Base-by-base conservation (phyloP, 2,329 filamentous ascomycete species). In the Botrytis paeoniae region DNA sequence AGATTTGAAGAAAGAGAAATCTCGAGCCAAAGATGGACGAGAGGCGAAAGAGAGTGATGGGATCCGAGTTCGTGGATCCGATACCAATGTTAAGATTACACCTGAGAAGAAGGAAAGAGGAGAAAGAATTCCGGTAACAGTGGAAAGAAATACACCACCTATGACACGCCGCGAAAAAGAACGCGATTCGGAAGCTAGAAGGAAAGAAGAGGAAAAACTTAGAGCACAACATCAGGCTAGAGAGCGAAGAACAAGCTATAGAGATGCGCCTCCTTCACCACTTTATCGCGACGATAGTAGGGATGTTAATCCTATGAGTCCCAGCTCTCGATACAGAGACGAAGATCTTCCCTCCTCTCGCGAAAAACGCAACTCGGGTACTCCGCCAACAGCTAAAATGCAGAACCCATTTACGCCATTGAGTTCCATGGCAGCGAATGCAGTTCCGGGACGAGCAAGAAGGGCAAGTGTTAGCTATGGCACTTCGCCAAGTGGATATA, bases 391-490 rank as follows among this genome's bases (percentile, higher is more conserved):
- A 2, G 4, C 29, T 4, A 37, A 57, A 68, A 18, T 32, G 4
- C 70, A 32, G 3, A 72, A 72, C 39, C 70, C 70, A 1, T 72
- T 72, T 9, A 37, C 70, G 0, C 70, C 70, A 18, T 16, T 63
- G 35, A 35, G 64, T 39, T n/a, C 64, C 1, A 39, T 68, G 18
- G 64, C 25, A 18, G 22, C 41, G 1, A 61, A 61, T 61, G 37
- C n/a, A 12, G 41, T 20, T 32, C 18, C 43, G 18, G 45, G 39
- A 9, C 54, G 62, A 29, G 41, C 37, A 6, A 72, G 70, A 32
- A 68, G 70, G n/a, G 10, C 70, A 32, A 72, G 70, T 68, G 62
- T 72, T 29, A 68, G 62, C 20, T 68, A 72, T 32, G 70, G 51
- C 9, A 9, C 61, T 45, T 54, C 48, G 4, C n/a, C 45, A 1